Evolutionary conservation across 345 rosid species (phyloP).

Genomic region (Populus davidiana): DNA sequence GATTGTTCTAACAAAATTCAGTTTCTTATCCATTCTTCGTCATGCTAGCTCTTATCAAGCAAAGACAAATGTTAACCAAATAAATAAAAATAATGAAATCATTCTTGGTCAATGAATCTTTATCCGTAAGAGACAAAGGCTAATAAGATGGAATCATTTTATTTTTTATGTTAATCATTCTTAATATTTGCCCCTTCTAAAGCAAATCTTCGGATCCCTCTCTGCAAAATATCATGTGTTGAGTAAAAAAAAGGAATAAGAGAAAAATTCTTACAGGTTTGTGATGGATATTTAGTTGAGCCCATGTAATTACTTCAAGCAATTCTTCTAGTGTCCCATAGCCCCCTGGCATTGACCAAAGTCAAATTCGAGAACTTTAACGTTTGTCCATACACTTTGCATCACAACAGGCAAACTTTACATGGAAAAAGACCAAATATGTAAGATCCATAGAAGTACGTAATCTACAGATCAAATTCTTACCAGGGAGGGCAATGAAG

Average conservation of each 20-base stretch:
- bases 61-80: not conserved
- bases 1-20: not conserved
- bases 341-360: slow-evolving; percentile 51
- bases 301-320: slow-evolving; percentile 96
- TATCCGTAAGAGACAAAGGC: not conserved
- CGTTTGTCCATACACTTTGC: not conserved
- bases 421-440: not conserved
- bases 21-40: not conserved
- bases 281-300: slow-evolving; percentile 90
- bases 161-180: too few species aligned
- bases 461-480: not conserved
- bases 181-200: too few species aligned
- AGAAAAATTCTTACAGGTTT: slow-evolving; percentile 64
- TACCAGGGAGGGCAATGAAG: slow-evolving; percentile 93
- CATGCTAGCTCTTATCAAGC: not conserved
- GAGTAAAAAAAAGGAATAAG: not conserved
- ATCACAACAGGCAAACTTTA: not conserved
- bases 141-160: not conserved
- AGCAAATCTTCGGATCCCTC: not conserved
- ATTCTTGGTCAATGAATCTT: too few species aligned
- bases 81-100: not conserved
- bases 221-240: not conserved
- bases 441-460: not conserved
- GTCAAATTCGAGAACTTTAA: not conserved
- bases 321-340: slow-evolving; percentile 94